Conservation (phyloP, 345 rosid species). For the Aegle marmelos region DNA sequence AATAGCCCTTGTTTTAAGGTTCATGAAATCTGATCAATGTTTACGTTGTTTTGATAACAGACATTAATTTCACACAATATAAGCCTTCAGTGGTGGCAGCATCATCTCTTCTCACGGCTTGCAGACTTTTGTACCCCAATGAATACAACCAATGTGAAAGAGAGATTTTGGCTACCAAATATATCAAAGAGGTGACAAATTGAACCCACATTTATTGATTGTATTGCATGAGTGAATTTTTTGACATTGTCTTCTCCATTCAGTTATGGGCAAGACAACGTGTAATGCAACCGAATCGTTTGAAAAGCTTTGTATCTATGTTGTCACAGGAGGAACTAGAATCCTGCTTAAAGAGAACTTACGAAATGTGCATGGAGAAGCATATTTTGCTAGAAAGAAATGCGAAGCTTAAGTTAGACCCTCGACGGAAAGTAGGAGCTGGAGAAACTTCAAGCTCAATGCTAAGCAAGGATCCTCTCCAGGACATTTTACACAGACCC, state of each 20-base stretch:
- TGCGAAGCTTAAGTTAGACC: too few relatives aligned
- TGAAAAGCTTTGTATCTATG: background rate
- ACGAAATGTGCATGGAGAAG: background rate
- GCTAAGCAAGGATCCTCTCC: too few relatives aligned
- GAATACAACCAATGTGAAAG: background rate
- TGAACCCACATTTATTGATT: background rate
- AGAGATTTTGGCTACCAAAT: background rate
- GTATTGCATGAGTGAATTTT: background rate
- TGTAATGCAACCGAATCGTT: too few relatives aligned
- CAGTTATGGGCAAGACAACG: too few relatives aligned
- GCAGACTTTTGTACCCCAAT: background rate
- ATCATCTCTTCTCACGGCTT: background rate
- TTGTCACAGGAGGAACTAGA: background rate
- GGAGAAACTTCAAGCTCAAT: background rate
- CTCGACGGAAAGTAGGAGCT: background rate
- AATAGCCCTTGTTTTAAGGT: too few relatives aligned
- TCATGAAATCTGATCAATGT: too few relatives aligned
- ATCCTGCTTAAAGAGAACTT: background rate
- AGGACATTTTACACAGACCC: too few relatives aligned
- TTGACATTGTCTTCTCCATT: too few relatives aligned
- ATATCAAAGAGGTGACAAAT: background rate
- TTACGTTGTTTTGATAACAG: background rate
- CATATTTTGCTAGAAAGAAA: background rate
- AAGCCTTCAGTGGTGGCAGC: constrained; percentile 12
- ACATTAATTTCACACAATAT: background rate